Conservation (phyloP, 208 protist species). For the Balamuthia mandrillaris region DNA sequence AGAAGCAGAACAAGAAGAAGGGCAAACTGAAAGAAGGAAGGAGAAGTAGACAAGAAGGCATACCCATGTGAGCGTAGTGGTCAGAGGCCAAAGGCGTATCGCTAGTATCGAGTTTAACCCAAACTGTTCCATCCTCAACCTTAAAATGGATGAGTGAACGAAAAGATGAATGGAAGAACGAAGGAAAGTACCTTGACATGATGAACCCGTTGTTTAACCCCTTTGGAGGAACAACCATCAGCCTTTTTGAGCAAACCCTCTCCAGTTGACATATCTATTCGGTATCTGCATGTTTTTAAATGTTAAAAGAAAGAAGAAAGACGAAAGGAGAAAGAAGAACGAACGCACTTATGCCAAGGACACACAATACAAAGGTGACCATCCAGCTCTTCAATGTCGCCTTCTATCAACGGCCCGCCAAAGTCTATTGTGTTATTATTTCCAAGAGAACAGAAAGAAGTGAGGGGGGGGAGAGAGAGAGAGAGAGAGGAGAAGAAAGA, state of each 20-base stretch:
- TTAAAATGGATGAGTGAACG: neutral
- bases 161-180: neutral
- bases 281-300: neutral
- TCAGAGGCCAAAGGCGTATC: neutral
- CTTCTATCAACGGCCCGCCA: neutral
- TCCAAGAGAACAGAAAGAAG: neutral
- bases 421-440: neutral
- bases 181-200: neutral
- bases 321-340: neutral
- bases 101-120: neutral
- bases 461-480: neutral
- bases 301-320: neutral
- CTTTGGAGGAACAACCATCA: neutral
- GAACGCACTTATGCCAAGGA: neutral
- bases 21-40: no score
- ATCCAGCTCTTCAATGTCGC: conserved; percentile 7
- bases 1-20: no score
- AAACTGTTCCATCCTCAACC: neutral
- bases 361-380: neutral
- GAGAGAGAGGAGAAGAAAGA: no score
- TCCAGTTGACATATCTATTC: neutral
- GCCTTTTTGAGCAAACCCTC: neutral
- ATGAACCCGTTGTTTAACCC: neutral
- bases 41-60: neutral
- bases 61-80: conserved; percentile 31